Evolutionary conservation across 1,284 basidiomycete genomes (phyloP).

Genomic region (Ganoderma lingzhi): DNA sequence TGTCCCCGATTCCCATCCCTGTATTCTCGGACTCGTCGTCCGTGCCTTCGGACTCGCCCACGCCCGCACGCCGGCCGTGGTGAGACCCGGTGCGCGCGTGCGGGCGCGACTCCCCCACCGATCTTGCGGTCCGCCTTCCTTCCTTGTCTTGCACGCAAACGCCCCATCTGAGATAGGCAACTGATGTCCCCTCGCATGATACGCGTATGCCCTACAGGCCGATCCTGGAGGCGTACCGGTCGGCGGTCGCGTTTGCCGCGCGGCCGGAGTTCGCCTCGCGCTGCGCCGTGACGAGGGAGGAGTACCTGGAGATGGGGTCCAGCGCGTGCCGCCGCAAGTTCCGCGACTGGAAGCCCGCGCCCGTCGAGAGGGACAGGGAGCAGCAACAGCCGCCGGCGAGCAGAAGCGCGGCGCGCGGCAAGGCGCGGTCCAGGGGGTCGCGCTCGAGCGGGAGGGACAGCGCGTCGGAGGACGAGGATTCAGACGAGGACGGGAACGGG

Average conservation of each 20-base stretch:
- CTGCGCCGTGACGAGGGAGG: conserved; percentile 73
- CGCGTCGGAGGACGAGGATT: conserved; percentile 26
- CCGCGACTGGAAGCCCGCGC: conserved; percentile 49
- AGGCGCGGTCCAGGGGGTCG: background rate
- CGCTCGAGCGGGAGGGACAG: conserved; percentile 12
- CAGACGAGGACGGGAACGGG: conserved; percentile 20
- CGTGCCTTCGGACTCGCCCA: conserved; percentile 9
- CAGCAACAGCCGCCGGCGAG: conserved; percentile 23
- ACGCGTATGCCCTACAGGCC: conserved; percentile 57
- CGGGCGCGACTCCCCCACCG: background rate
- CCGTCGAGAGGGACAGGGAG: conserved; percentile 13
- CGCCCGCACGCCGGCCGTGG: background rate
- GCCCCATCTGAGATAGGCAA: background rate
- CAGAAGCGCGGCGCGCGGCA: conserved; percentile 3
- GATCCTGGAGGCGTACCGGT: conserved; percentile 75
- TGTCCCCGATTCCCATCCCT: background rate
- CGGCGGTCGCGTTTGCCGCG: conserved; percentile 68
- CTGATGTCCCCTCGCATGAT: conserved; percentile 14
- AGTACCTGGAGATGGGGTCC: conserved; percentile 86
- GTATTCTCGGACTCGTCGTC: background rate
- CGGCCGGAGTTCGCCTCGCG: conserved; percentile 57
- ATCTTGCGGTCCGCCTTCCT: conserved; percentile 1
- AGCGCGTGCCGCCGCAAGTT: conserved; percentile 78
- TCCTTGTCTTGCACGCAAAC: background rate
- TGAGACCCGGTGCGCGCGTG: background rate